Evolutionary conservation across 352 stramenopile species (phyloP).

Genomic region (Pythium apleroticum): DNA sequence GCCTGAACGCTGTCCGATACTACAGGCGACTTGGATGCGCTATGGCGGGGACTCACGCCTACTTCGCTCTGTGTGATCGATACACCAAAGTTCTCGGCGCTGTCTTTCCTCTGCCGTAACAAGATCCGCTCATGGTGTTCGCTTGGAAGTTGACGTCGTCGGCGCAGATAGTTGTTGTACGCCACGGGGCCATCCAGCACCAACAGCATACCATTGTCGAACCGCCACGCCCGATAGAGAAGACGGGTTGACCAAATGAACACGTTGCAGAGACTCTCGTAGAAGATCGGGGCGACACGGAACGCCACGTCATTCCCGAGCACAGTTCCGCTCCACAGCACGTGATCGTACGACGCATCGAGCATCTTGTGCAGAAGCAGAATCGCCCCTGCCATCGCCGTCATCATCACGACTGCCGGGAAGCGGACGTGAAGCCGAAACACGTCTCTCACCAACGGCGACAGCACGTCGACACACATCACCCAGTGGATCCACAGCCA

Average conservation of each 20-base stretch:
- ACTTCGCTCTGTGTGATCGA: too few relatives aligned
- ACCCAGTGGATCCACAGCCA: constrained; percentile 26
- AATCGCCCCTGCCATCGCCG: background rate
- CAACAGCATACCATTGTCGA: background rate
- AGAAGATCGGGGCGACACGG: background rate
- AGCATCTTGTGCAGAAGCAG: background rate
- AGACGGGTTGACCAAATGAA: background rate
- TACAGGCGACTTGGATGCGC: too few relatives aligned
- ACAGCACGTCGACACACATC: constrained; percentile 10
- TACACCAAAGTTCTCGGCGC: too few relatives aligned
- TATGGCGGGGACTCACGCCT: too few relatives aligned
- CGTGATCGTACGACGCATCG: background rate
- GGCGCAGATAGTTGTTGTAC: background rate
- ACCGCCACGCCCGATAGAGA: constrained; percentile 1
- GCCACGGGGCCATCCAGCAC: constrained; percentile 3
- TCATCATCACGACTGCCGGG: background rate
- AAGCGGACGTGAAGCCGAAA: constrained; percentile 7
- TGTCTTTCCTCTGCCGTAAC: too few relatives aligned
- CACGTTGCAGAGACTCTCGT: background rate
- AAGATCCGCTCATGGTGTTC: too few relatives aligned
- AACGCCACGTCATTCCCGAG: background rate
- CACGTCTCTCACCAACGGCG: background rate
- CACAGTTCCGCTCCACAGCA: background rate
- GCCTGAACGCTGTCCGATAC: too few relatives aligned
- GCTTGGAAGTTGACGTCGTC: too few relatives aligned